Percentiles rank a stretch among this genome's conserved stretches.
phyloP scores from a whole-genome alignment of 306 rosid genomes.

The Prunus davidiana region DNA sequence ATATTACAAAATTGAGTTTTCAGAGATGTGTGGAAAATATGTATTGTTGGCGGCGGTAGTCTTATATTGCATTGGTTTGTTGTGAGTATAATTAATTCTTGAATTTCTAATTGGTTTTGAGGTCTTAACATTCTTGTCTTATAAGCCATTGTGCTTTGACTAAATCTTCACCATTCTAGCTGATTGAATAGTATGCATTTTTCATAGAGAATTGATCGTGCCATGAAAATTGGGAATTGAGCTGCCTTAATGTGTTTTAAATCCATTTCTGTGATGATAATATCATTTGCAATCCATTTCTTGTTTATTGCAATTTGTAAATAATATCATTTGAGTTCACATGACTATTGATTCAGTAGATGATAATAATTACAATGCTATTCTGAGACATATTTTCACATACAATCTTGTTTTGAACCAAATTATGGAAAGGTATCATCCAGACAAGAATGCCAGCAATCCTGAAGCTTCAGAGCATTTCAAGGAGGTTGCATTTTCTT shows the following conservation, averaged over 20 bases:
- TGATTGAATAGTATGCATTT: not conserved
- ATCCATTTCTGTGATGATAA: not conserved
- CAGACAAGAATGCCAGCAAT: slow-evolving; percentile 88
- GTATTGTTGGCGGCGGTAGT: not conserved
- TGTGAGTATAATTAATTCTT: not conserved
- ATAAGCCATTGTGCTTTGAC: not conserved
- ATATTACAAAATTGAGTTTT: not conserved
- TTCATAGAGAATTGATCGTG: not conserved
- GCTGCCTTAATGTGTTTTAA: not conserved
- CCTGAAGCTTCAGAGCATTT: slow-evolving; percentile 96
- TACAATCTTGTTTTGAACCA: slow-evolving; percentile 6
- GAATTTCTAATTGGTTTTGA: not conserved
- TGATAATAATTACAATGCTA: not conserved
- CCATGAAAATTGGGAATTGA: not conserved
- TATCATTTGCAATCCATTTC: too few relatives aligned
- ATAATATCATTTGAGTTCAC: not conserved
- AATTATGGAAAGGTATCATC: slow-evolving; percentile 68
- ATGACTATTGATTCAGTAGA: not conserved
- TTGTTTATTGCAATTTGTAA: not conserved
- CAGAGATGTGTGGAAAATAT: not conserved
- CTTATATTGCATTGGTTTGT: not conserved
- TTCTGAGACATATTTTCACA: slow-evolving; percentile 6
- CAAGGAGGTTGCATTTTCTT: slow-evolving; percentile 95
- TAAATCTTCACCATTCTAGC: not conserved
- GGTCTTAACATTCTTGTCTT: not conserved